Evolutionary conservation across 441 rosid genomes (phyloP).

Genomic region (Pelargonium exstipulatum): DNA sequence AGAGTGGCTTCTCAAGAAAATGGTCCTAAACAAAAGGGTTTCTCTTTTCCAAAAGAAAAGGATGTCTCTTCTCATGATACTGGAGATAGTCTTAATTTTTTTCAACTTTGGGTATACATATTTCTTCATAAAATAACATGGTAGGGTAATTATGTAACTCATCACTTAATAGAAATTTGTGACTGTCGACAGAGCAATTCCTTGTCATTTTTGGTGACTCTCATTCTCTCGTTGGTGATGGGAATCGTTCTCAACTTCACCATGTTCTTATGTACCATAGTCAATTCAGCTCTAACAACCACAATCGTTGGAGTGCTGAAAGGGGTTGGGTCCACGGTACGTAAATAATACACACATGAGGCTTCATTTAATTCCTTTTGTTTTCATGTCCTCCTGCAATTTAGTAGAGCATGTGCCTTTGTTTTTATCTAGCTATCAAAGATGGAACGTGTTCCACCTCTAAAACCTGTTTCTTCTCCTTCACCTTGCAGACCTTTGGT

Average conservation of each 20-base stretch:
- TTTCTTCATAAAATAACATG: neutral
- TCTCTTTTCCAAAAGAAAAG: too few relatives aligned
- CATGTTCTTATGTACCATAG: slow-evolving; percentile 92
- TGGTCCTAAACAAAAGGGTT: too few relatives aligned
- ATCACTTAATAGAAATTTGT: slow-evolving; percentile 20
- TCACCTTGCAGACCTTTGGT: slow-evolving; percentile 57
- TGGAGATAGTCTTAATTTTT: neutral
- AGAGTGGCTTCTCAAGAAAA: too few relatives aligned
- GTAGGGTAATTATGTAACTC: neutral
- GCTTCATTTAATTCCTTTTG: neutral
- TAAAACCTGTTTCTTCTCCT: neutral
- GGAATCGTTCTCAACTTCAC: slow-evolving; percentile 94
- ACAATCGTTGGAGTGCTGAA: slow-evolving; percentile 96
- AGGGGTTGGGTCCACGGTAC: slow-evolving; percentile 93
- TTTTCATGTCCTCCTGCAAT: slow-evolving; percentile 11
- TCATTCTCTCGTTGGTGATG: slow-evolving; percentile 74
- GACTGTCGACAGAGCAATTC: slow-evolving; percentile 58
- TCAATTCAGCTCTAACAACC: slow-evolving; percentile 94
- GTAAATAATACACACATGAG: slow-evolving; percentile 22
- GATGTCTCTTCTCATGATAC: neutral
- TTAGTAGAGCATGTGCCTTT: neutral
- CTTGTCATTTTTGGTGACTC: slow-evolving; percentile 57
- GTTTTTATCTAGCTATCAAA: neutral
- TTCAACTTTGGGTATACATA: neutral
- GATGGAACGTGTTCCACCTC: too few relatives aligned